Evolutionary conservation across 495 filamentous ascomycete species (phyloP).

Genomic region (Penicillium goetzii): DNA sequence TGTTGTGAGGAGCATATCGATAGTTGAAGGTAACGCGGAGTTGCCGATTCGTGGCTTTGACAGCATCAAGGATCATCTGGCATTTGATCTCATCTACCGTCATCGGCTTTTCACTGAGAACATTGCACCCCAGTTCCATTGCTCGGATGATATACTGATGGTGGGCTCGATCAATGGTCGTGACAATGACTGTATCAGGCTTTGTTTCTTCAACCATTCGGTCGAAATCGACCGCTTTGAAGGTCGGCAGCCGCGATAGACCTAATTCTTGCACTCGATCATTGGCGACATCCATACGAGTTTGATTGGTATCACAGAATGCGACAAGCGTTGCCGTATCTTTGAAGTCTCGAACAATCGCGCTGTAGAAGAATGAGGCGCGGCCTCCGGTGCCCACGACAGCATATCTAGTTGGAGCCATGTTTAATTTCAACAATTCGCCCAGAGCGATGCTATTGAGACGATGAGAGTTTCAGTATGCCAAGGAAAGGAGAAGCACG

Average conservation of each 20-base stretch:
- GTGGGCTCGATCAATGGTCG: constrained; percentile 62
- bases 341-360: constrained; percentile 52
- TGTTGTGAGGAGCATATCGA: constrained; percentile 43
- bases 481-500: neutral
- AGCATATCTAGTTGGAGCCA: constrained; percentile 33
- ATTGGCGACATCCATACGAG: constrained; percentile 38
- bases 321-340: constrained; percentile 53
- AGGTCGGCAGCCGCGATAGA: constrained; percentile 47
- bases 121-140: constrained; percentile 58
- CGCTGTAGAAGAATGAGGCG: constrained; percentile 57
- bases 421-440: neutral
- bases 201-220: constrained; percentile 55
- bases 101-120: constrained; percentile 65
- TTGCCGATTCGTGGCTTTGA: constrained; percentile 30
- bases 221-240: constrained; percentile 55
- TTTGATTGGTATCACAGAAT: constrained; percentile 43
- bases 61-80: constrained; percentile 44
- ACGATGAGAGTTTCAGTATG: neutral
- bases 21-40: constrained; percentile 43
- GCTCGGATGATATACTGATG: constrained; percentile 58
- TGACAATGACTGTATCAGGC: constrained; percentile 61
- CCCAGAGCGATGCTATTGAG: neutral
- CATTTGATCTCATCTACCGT: constrained; percentile 59
- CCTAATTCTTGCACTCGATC: constrained; percentile 28
- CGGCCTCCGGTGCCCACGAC: constrained; percentile 40